A percentile compares a stretch with the other conserved stretches of the same genome.
Conservation (phyloP, 2,329 filamentous ascomycete genomes). For the Aspergillus awamori region DNA sequence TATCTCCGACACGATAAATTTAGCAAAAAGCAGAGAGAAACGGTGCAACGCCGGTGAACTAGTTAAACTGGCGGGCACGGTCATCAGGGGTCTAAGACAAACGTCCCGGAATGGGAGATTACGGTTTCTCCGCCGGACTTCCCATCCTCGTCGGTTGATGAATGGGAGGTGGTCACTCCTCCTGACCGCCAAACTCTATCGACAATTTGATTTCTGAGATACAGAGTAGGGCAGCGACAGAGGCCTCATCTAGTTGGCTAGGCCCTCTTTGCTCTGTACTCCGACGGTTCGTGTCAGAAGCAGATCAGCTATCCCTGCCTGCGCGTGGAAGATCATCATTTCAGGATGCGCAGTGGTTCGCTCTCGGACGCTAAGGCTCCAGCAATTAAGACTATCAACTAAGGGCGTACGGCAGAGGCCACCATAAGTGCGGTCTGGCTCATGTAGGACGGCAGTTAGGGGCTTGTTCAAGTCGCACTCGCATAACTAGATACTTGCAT, state of each 20-base stretch:
- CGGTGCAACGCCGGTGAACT: background rate
- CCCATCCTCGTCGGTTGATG: background rate
- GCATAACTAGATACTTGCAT: background rate
- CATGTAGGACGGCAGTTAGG: slow-evolving; percentile 1
- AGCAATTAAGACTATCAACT: background rate
- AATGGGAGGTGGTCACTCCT: background rate
- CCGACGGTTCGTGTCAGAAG: background rate
- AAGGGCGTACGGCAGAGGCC: background rate
- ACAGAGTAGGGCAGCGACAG: background rate
- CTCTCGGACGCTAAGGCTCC: background rate
- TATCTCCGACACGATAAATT: background rate
- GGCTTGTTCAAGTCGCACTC: background rate
- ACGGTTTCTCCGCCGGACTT: background rate
- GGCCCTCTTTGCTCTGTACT: background rate
- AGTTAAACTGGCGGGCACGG: background rate
- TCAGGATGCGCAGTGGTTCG: slow-evolving; percentile 3
- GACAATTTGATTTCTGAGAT: background rate
- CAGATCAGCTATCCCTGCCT: slow-evolving; percentile 3
- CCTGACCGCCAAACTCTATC: background rate
- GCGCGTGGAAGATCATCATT: slow-evolving; percentile 12
- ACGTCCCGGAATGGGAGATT: slow-evolving; percentile 2
- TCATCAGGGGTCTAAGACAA: slow-evolving; percentile 2
- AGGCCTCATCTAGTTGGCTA: background rate
- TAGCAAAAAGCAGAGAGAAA: background rate
- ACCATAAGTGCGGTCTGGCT: background rate